Percentiles rank a stretch among this genome's conserved stretches.
Conservation (phyloP, 2,329 filamentous ascomycete genomes). For the Lasiodiplodia gonubiensis region DNA sequence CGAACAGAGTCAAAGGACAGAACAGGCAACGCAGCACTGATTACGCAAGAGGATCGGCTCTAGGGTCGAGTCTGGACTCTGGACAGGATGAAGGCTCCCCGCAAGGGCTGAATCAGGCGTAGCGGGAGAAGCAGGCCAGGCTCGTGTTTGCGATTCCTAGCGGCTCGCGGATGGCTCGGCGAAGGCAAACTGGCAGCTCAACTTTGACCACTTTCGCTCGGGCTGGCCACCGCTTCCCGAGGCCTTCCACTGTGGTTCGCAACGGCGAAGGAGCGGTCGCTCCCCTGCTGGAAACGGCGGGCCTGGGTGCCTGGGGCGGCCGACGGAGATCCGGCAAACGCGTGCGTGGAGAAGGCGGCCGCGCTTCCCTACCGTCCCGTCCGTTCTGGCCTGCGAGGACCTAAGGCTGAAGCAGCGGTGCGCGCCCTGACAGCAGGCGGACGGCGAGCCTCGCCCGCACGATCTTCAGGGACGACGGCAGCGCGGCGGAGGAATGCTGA, state of each 20-base stretch:
- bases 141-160: constrained; percentile 10
- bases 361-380: not conserved
- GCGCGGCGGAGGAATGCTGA: constrained; percentile 1
- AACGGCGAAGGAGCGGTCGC: constrained; percentile 2
- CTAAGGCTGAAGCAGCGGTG: constrained; percentile 13
- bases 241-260: not conserved
- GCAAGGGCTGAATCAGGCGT: constrained; percentile 17
- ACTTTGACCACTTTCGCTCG: constrained; percentile 11
- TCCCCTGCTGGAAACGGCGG: constrained; percentile 20
- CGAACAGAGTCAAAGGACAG: not conserved
- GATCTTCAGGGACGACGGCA: constrained; percentile 16
- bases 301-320: not conserved
- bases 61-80: constrained; percentile 23
- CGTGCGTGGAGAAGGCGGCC: constrained; percentile 1
- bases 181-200: constrained; percentile 5
- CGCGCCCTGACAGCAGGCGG: not conserved
- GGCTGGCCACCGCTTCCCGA: constrained; percentile 4
- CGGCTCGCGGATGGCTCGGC: constrained; percentile 24
- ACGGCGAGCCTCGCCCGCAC: constrained; percentile 2
- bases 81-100: constrained; percentile 8
- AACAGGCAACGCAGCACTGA: constrained; percentile 13
- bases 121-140: constrained; percentile 5
- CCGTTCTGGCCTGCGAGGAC: not conserved
- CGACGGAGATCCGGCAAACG: constrained; percentile 6
- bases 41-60: constrained; percentile 26